Percentiles rank a stretch among this genome's conserved stretches.
phyloP scores from a whole-genome alignment of 345 rosid genomes.

The Excoecaria agallocha region DNA sequence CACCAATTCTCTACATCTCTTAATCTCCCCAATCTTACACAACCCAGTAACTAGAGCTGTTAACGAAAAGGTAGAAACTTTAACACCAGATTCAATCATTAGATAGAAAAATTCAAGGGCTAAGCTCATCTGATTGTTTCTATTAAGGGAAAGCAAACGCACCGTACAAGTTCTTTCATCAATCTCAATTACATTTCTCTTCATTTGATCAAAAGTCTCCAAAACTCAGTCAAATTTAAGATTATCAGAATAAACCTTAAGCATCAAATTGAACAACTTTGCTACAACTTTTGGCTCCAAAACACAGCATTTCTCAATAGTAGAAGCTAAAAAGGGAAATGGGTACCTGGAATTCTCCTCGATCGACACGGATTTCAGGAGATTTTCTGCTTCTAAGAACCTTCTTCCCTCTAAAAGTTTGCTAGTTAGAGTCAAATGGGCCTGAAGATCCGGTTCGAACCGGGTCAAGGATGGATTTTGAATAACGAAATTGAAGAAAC shows the following conservation, averaged over 20 bases:
- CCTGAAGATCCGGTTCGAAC: constrained; percentile 40
- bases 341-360: constrained; percentile 39
- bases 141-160: constrained; percentile 46
- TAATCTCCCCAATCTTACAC: constrained; percentile 48
- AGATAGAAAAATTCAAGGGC: constrained; percentile 38
- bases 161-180: constrained; percentile 58
- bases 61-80: constrained; percentile 46
- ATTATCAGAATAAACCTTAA: constrained; percentile 48
- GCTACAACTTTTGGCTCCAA: constrained; percentile 30
- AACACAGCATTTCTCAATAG: constrained; percentile 28
- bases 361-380: constrained; percentile 32
- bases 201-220: constrained; percentile 50
- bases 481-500: constrained; percentile 41
- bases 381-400: constrained; percentile 42
- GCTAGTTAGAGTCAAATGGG: constrained; percentile 37
- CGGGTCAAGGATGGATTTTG: constrained; percentile 34
- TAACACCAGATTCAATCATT: constrained; percentile 42
- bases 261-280: constrained; percentile 49
- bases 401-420: constrained; percentile 38
- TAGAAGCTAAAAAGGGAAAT: constrained; percentile 41
- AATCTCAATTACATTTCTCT: constrained; percentile 34
- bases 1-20: constrained; percentile 41
- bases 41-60: constrained; percentile 40
- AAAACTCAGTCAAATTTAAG: constrained; percentile 36
- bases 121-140: constrained; percentile 24